phyloP scores from a whole-genome alignment of 1,284 basidiomycete species.

The Irpex rosettiformis region DNA sequence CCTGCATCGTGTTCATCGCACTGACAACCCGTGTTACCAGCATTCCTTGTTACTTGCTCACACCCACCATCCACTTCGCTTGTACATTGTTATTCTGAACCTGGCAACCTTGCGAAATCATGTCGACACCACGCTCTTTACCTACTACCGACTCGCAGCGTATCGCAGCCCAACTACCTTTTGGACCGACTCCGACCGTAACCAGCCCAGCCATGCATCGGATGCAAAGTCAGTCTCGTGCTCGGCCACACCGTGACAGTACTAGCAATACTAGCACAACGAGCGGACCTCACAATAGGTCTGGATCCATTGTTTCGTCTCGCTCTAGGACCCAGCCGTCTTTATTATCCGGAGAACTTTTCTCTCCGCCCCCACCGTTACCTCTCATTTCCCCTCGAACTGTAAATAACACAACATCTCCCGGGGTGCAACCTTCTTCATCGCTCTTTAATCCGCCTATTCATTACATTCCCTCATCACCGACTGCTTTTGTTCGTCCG shows the following conservation, averaged over 20 bases:
- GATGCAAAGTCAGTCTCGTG: conserved; percentile 14
- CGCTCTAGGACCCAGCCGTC: conserved; percentile 20
- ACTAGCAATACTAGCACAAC: conserved; percentile 15
- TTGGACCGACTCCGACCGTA: conserved; percentile 25
- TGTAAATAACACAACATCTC: conserved; percentile 46
- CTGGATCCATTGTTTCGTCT: conserved; percentile 25
- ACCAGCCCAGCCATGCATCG: conserved; percentile 19
- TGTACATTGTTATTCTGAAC: conserved; percentile 19
- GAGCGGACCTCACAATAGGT: conserved; percentile 18
- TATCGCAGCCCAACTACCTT: conserved; percentile 28
- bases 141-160: conserved; percentile 23
- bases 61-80: conserved; percentile 15
- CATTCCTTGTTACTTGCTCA: not conserved
- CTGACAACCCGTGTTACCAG: conserved; percentile 6
- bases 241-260: conserved; percentile 15
- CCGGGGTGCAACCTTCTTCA: conserved; percentile 69
- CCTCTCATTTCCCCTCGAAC: conserved; percentile 25
- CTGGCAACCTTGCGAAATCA: conserved; percentile 13
- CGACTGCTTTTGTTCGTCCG: conserved; percentile 30
- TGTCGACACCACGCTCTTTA: conserved; percentile 33
- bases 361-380: conserved; percentile 23
- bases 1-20: not conserved
- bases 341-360: conserved; percentile 16
- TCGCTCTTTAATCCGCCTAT: conserved; percentile 71
- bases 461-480: conserved; percentile 38